Evolutionary conservation across 345 rosid species (phyloP).

Genomic region (Populus ilicifolia): DNA sequence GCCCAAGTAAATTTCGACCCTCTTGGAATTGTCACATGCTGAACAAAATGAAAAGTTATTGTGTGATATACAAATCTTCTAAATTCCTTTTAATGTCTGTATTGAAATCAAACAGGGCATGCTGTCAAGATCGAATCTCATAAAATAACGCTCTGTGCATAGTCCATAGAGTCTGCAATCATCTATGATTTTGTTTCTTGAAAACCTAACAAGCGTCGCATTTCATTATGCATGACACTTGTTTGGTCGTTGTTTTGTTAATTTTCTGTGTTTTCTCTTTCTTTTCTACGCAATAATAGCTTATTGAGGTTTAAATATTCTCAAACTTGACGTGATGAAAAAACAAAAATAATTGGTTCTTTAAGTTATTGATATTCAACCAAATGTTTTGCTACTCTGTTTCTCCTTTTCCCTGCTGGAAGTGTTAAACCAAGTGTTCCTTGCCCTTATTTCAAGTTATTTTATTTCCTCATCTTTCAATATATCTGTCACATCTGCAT

Average conservation of each 20-base stretch:
- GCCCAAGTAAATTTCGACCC: background rate
- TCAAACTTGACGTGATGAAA: background rate
- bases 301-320: background rate
- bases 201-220: background rate
- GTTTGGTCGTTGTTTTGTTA: background rate
- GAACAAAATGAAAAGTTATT: background rate
- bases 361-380: background rate
- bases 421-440: background rate
- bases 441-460: background rate
- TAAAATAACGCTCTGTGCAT: background rate
- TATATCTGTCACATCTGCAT: background rate
- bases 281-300: background rate
- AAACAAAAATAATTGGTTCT: background rate
- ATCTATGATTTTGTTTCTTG: background rate
- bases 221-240: background rate
- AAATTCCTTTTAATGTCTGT: background rate
- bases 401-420: background rate
- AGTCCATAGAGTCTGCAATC: background rate
- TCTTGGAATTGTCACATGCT: background rate
- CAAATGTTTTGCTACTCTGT: background rate
- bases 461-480: background rate
- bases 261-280: background rate
- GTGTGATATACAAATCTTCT: background rate
- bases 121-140: background rate
- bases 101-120: background rate